These are phyloP conservation scores for Bruguiera sexangula DNA, from an alignment of 345 rosid species.

Conservation along the genomic window DNA sequence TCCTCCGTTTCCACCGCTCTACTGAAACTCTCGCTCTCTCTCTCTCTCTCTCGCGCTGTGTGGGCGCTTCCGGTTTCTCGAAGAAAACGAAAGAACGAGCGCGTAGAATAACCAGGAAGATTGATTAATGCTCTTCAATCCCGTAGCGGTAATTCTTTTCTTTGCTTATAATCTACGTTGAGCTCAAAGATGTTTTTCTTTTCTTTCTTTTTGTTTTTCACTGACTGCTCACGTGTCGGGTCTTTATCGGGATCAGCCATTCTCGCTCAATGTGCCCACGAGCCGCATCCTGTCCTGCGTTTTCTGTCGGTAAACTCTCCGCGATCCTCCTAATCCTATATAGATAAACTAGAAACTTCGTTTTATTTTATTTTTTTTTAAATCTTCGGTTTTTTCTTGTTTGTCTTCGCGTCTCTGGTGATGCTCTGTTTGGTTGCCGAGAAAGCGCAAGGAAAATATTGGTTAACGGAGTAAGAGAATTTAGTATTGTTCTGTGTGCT, in stretches of 20 bases:
- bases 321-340: neutral
- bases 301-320: slow-evolving; percentile 28
- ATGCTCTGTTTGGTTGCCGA: slow-evolving; percentile 10
- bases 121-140: neutral
- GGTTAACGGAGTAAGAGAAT: neutral
- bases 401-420: neutral
- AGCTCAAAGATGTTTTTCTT: too few relatives aligned
- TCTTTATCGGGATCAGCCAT: slow-evolving; percentile 31
- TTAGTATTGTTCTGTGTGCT: neutral
- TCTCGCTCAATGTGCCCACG: slow-evolving; percentile 3
- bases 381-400: neutral
- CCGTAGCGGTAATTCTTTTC: neutral
- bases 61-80: too few relatives aligned
- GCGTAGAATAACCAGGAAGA: neutral
- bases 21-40: too few relatives aligned
- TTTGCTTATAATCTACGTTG: slow-evolving; percentile 2
- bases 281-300: slow-evolving; percentile 26
- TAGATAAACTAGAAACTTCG: neutral
- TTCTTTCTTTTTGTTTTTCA: too few relatives aligned
- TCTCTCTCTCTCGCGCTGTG: too few relatives aligned
- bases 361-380: too few relatives aligned
- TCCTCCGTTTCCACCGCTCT: neutral
- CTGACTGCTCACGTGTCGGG: slow-evolving; percentile 13
- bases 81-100: neutral
- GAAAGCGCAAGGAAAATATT: slow-evolving; percentile 1